Base-by-base conservation (phyloP, 306 rosid genomes). In the Citrullus mucosospermus region DNA sequence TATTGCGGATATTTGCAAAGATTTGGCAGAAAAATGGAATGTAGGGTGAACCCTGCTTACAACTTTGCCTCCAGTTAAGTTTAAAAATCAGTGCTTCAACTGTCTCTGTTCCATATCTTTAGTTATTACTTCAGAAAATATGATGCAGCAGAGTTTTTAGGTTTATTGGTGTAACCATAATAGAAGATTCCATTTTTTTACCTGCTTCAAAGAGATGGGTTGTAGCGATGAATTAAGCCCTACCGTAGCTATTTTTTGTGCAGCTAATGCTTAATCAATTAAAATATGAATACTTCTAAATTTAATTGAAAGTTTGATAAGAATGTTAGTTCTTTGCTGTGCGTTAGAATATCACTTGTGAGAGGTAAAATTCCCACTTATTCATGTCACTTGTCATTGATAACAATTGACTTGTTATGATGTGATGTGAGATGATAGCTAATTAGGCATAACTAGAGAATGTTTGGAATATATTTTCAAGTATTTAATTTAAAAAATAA, bases 1-100 rank as follows among this genome's bases (percentile, higher is more conserved):
- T 69, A 69, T 69, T 69, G 76, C n/a, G 55, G 76, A 69, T 6
- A 69, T 69, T 44, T 69, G 76, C 76, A 69, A 69, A 44, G 76
- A 44, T 22, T 44, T 69, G 76, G 76, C 76, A 46, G 76, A 71
- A 0, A 71, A 25, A 71, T 71, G 76, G 76, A 48, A 22, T 14
- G 20, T 71, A 6, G 55, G 56, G 39, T 71, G 76, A 71, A 48
- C 22, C 39, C 15, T 44, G 22, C 76, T 46, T 28, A 14, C 76
- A 46, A 46, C 56, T 44, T 2, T 43, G 32, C 74, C 43, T 68
- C 55, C 30, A 41, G 16, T 41, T 41, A 69, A 69, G 74, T 4
- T 2, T 39, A 9, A 69, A 43, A 43, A 46, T 20, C 38, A 12
- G 56, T 44, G 56, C 38, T 36, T 69, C 55, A 20, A 69, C 55